phyloP scores from a whole-genome alignment of 2,329 filamentous ascomycete genomes.

The Colletotrichum shisoi region DNA sequence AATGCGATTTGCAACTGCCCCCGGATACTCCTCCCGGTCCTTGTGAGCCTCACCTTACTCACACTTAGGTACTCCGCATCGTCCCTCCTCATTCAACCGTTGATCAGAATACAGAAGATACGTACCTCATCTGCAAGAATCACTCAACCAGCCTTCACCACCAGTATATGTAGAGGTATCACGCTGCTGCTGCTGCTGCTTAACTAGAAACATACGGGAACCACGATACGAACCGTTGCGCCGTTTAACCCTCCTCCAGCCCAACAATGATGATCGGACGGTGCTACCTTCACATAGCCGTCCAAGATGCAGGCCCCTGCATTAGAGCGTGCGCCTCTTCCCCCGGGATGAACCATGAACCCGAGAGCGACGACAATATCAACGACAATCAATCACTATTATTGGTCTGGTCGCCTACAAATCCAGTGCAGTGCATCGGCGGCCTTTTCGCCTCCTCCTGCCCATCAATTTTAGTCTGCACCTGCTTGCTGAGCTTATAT shows the following conservation, averaged over 20 bases:
- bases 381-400: constrained; percentile 22
- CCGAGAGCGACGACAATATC: constrained; percentile 17
- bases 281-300: constrained; percentile 21
- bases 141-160: neutral
- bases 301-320: constrained; percentile 29
- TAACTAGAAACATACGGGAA: neutral
- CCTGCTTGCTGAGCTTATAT: neutral
- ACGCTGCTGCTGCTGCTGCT: neutral
- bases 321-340: constrained; percentile 27
- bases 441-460: constrained; percentile 29
- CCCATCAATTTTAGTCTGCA: constrained; percentile 9
- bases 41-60: constrained; percentile 2
- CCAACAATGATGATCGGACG: neutral
- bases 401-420: constrained; percentile 14
- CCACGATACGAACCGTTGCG: neutral
- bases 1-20: neutral
- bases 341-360: constrained; percentile 35
- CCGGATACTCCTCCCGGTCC: neutral
- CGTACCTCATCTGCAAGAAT: neutral
- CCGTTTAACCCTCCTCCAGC: neutral
- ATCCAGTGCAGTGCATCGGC: neutral
- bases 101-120: neutral
- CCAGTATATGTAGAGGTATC: no score
- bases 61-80: no score
- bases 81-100: neutral